Conservation (phyloP, 1,139 yeast species). For the Scheffersomyces parashehatae region DNA sequence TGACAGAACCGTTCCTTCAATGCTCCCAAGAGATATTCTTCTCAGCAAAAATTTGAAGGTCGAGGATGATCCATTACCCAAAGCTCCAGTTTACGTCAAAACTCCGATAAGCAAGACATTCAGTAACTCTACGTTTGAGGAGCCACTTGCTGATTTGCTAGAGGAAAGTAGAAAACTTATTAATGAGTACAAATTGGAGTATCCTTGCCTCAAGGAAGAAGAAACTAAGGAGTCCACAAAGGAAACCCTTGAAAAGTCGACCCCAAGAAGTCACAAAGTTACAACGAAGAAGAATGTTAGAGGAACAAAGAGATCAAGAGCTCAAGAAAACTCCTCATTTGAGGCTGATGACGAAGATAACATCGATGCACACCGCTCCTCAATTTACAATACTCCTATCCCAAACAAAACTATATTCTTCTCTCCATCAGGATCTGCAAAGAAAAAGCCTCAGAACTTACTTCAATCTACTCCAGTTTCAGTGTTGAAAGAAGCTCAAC, state of each 20-base stretch:
- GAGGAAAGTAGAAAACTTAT: constrained; percentile 21
- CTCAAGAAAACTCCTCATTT: constrained; percentile 4
- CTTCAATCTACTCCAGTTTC: constrained; percentile 29
- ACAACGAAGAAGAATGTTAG: neutral
- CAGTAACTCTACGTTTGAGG: constrained; percentile 10
- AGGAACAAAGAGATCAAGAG: constrained; percentile 6
- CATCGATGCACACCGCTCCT: constrained; percentile 8
- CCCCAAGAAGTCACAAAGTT: neutral
- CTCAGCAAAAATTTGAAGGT: constrained; percentile 27
- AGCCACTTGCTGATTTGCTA: constrained; percentile 34
- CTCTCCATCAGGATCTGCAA: constrained; percentile 29
- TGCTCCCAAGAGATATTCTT: constrained; percentile 18
- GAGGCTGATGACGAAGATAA: constrained; percentile 8
- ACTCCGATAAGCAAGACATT: constrained; percentile 15
- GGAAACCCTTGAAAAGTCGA: neutral
- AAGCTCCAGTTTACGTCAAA: constrained; percentile 9
- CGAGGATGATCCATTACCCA: constrained; percentile 16
- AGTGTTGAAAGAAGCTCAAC: constrained; percentile 13
- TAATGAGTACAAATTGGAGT: constrained; percentile 16
- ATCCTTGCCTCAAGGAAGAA: constrained; percentile 15
- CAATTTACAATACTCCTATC: constrained; percentile 28
- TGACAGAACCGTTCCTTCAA: neutral
- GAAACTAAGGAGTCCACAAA: neutral
- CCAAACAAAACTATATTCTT: constrained; percentile 33
- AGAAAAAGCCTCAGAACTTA: constrained; percentile 15